Conservation (phyloP, 352 stramenopile species). For the Globisporangium irregulare region DNA sequence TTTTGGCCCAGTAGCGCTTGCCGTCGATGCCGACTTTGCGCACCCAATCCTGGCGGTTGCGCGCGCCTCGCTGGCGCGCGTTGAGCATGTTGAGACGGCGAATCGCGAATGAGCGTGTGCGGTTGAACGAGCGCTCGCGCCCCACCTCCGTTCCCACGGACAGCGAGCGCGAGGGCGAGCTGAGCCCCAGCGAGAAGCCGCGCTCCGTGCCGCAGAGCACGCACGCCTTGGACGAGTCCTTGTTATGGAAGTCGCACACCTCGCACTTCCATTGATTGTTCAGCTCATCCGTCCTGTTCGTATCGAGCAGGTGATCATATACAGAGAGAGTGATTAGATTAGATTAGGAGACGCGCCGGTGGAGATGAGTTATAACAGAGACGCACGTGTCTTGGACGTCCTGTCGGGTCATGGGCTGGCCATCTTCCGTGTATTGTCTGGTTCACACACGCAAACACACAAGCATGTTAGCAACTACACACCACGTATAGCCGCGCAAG, state of each 20-base stretch:
- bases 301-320: background rate
- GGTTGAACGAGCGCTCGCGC: slow-evolving; percentile 75
- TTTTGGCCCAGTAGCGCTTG: slow-evolving; percentile 82
- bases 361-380: background rate
- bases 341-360: background rate
- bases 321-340: background rate
- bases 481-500: background rate
- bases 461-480: background rate
- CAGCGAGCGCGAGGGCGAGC: slow-evolving; percentile 38
- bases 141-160: slow-evolving; percentile 42
- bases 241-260: slow-evolving; percentile 89
- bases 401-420: slow-evolving; percentile 82
- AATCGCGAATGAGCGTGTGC: slow-evolving; percentile 83
- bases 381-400: slow-evolving; percentile 75
- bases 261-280: slow-evolving; percentile 85
- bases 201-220: slow-evolving; percentile 81
- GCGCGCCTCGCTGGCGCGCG: slow-evolving; percentile 68
- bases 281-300: slow-evolving; percentile 60
- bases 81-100: slow-evolving; percentile 88
- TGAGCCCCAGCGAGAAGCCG: slow-evolving; percentile 70
- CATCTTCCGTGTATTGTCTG: slow-evolving; percentile 83
- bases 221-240: slow-evolving; percentile 68
- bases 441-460: background rate
- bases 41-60: slow-evolving; percentile 83
- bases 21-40: slow-evolving; percentile 78